A percentile compares a stretch with the other conserved stretches of the same genome.
Evolutionary conservation across 176 grass and related monocot genomes (phyloP).

Genomic region (Oryza glaberrima): DNA sequence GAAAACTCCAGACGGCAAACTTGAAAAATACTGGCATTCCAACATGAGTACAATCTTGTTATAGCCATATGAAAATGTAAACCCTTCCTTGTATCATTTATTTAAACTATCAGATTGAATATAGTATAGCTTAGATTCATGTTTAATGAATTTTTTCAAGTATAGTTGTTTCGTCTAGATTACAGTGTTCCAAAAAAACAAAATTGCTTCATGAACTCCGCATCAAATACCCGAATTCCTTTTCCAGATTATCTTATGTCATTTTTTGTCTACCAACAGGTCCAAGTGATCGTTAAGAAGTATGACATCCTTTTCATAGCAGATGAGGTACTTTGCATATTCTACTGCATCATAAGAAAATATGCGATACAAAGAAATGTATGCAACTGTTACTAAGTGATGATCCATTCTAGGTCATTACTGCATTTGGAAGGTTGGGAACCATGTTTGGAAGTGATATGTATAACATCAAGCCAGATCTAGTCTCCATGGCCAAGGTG

Average conservation of each 20-base stretch:
- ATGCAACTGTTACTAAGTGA: conserved; percentile 11
- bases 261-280: conserved; percentile 46
- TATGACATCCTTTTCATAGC: conserved; percentile 98
- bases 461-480: conserved; percentile 85
- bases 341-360: not conserved
- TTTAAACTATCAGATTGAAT: not conserved
- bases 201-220: not conserved
- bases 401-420: conserved; percentile 73
- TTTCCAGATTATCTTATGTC: not conserved
- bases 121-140: not conserved
- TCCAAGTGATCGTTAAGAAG: conserved; percentile 91
- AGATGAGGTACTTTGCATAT: conserved; percentile 70
- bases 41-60: conserved; percentile 31
- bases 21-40: not conserved
- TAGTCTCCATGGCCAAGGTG: conserved; percentile 92
- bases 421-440: conserved; percentile 96
- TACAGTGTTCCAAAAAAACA: not conserved
- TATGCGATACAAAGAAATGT: not conserved
- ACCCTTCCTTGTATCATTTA: not conserved
- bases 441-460: conserved; percentile 96
- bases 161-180: not conserved
- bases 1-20: not conserved
- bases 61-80: conserved; percentile 18
- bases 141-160: not conserved
- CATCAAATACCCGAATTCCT: not conserved